Evolutionary conservation across 768 basidiomycete species (phyloP).

Genomic region (Leccinellum albellum): DNA sequence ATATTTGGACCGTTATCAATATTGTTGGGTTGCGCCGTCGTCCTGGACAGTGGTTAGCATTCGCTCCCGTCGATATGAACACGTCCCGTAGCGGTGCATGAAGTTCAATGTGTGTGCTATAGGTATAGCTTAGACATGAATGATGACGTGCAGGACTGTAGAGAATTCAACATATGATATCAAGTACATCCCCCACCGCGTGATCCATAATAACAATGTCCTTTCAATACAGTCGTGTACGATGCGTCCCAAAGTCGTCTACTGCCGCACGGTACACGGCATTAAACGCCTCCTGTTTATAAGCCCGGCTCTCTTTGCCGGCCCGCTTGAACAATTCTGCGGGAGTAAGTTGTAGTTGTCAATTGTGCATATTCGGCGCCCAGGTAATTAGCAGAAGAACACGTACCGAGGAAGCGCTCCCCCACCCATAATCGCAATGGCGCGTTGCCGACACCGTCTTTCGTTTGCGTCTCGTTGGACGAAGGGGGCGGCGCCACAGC

Average conservation of each 20-base stretch:
- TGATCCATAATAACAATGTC: neutral
- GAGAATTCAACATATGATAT: neutral
- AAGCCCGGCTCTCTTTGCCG: conserved; percentile 46
- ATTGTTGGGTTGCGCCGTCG: neutral
- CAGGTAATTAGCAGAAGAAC: neutral
- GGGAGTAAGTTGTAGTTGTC: neutral
- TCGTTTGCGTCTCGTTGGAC: conserved; percentile 7
- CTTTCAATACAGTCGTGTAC: conserved; percentile 15
- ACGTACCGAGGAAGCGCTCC: conserved; percentile 59
- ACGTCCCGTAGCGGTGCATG: neutral
- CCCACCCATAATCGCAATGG: conserved; percentile 70
- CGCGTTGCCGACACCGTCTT: conserved; percentile 53
- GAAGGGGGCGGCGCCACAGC: neutral
- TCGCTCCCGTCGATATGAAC: neutral
- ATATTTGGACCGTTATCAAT: neutral
- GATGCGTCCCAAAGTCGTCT: conserved; percentile 15
- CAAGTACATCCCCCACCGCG: neutral
- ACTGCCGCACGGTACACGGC: conserved; percentile 25
- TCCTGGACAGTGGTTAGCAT: neutral
- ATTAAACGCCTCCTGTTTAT: conserved; percentile 48
- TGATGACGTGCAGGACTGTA: neutral
- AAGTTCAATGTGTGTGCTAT: neutral
- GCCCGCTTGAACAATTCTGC: conserved; percentile 57
- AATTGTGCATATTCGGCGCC: neutral
- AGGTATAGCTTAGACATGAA: conserved; percentile 6